Evolutionary conservation across 345 rosid genomes (phyloP).

Genomic region (Bruguiera gymnorhiza): DNA sequence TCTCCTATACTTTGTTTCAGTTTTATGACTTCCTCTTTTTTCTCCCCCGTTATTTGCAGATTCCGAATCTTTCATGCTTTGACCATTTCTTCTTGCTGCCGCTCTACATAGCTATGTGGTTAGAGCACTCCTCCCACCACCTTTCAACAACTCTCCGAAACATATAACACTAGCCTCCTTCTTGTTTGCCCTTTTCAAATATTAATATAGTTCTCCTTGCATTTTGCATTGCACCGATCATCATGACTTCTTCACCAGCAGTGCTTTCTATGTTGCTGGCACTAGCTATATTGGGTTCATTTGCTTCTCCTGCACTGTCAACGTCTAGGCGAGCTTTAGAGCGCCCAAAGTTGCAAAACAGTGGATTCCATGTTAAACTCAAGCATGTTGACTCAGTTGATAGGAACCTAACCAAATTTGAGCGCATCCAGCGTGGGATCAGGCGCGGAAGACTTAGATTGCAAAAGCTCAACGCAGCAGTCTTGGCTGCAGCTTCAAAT

Average conservation of each 20-base stretch:
- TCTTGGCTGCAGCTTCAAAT: slow-evolving; percentile 32
- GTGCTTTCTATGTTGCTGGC: slow-evolving; percentile 19
- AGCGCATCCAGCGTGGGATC: slow-evolving; percentile 61
- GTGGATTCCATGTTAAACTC: slow-evolving; percentile 51
- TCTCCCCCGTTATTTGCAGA: slow-evolving; percentile 3
- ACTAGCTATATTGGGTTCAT: neutral
- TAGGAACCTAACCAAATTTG: slow-evolving; percentile 70
- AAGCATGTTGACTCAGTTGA: slow-evolving; percentile 58
- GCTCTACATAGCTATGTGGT: too few species aligned
- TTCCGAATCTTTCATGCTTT: neutral
- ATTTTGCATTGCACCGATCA: neutral
- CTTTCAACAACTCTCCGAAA: too few species aligned
- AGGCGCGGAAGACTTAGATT: slow-evolving; percentile 61
- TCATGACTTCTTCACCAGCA: neutral
- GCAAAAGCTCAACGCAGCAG: slow-evolving; percentile 48
- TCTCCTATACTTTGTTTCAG: too few species aligned
- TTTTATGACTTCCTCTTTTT: neutral
- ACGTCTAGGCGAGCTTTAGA: slow-evolving; percentile 28
- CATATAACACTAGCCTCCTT: too few species aligned
- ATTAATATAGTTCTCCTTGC: too few species aligned
- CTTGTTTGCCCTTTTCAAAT: too few species aligned
- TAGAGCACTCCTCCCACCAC: too few species aligned
- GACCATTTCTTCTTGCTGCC: slow-evolving; percentile 7
- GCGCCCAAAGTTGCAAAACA: neutral
- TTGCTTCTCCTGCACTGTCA: slow-evolving; percentile 2